Evolutionary conservation across 2,329 filamentous ascomycete species (phyloP), one percentile per base, ranked within the genome.

Genomic region (Pseudogymnoascus pannorum): DNA sequence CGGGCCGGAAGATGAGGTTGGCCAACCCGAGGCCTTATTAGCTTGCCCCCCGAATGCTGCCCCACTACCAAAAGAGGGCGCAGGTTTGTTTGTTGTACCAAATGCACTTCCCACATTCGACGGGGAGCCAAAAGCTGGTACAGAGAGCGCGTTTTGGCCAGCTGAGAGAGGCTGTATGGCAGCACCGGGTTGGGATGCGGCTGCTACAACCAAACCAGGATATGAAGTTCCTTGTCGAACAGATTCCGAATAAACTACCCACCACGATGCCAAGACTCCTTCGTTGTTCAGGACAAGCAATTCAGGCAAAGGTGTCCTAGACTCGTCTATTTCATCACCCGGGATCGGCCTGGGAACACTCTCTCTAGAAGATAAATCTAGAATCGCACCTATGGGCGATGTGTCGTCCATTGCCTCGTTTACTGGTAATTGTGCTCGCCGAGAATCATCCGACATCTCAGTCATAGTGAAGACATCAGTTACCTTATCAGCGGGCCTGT

Each of bases 231-330:
- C 87, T 67, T 87, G 79, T 63, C 87, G 84, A 64, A 99, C 86
- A 1, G 93, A 92, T 42, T 95, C 91, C 35, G 88, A 85, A 75
- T 97, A 97, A 18, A 97, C 83, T 44, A 97, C 76, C 91, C 93
- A 97, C 92, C 93, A 99, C 11, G 86, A 82, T 51, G 85, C 86
- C 14, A 99, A 78, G 8, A 96, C 77, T 65, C 94, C 94, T 69
- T 97, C 91, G 66, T 96, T 87, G 63, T 95, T 97, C 14, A 99
- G 78, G 29, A 91, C 81, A 80, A 94, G 87, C 42, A 96, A 79
- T 9, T 87, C 91, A 5, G 94, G 94, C 7, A 97, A 75, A 11
- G 94, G 93, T 1, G 85, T 86, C 0, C 87, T 81, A 4, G 92
- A 95, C 68, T 92, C 83, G 31, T 88, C 82, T 54, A 95, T 85